A percentile compares a stretch with the other conserved stretches of the same genome.
Evolutionary conservation across 2,329 filamentous ascomycete species (phyloP).

Genomic region (Penicillium sp.): DNA sequence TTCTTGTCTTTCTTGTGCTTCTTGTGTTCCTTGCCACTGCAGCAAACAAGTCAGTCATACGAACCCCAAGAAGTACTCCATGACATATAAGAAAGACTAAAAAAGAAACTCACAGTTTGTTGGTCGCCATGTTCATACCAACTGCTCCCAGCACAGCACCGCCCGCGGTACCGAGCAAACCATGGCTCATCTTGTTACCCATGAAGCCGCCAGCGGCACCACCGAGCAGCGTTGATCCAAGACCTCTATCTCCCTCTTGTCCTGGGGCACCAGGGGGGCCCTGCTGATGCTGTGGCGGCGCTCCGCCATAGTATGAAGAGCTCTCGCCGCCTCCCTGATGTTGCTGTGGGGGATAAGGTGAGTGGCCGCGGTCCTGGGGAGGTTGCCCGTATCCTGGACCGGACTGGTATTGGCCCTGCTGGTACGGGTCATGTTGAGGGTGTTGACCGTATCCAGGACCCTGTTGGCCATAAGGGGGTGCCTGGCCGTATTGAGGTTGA

Average conservation of each 20-base stretch:
- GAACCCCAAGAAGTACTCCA: not conserved
- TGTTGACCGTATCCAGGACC: constrained; percentile 1
- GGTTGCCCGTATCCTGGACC: constrained; percentile 26
- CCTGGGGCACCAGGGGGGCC: constrained; percentile 22
- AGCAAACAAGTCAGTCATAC: not conserved
- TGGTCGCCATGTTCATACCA: constrained; percentile 19
- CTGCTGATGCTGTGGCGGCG: constrained; percentile 21
- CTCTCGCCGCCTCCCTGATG: constrained; percentile 34
- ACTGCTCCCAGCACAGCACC: constrained; percentile 23
- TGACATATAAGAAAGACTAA: no score
- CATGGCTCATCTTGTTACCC: constrained; percentile 22
- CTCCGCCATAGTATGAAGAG: constrained; percentile 33
- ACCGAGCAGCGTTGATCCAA: constrained; percentile 24
- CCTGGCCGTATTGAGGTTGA: constrained; percentile 19
- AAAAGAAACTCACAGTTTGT: constrained; percentile 18
- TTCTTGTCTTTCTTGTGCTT: constrained; percentile 19
- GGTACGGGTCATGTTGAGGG: constrained; percentile 13
- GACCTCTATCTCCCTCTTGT: constrained; percentile 20
- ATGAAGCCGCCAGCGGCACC: constrained; percentile 21
- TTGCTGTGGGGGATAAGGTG: constrained; percentile 29
- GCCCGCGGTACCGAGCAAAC: constrained; percentile 17
- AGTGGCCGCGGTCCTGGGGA: constrained; percentile 28
- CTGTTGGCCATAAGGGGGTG: constrained; percentile 19
- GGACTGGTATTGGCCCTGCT: constrained; percentile 16
- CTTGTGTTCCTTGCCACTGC: constrained; percentile 15